Percentiles rank a stretch among this genome's conserved stretches.
Conservation (phyloP, 2,329 filamentous ascomycete genomes). For the Pleomassaria siparia region DNA sequence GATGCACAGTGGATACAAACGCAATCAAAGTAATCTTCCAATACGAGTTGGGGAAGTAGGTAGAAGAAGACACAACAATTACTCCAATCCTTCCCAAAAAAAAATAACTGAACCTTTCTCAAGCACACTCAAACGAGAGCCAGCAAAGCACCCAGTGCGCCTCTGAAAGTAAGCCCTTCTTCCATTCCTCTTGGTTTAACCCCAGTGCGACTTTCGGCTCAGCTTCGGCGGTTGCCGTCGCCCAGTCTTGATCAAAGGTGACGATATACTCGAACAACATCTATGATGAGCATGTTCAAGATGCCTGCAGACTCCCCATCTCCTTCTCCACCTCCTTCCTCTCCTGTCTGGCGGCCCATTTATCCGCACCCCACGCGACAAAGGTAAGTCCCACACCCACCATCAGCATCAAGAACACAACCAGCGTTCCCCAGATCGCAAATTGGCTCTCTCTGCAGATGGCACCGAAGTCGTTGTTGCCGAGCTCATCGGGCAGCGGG, state of each 20-base stretch:
- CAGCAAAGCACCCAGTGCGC: background rate
- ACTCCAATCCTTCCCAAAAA: background rate
- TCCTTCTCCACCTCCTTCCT: slow-evolving; percentile 33
- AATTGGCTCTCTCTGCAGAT: slow-evolving; percentile 50
- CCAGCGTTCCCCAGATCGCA: slow-evolving; percentile 47
- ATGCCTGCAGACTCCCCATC: background rate
- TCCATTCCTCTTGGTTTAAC: too few species aligned
- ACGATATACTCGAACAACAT: too few species aligned
- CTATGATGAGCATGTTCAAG: background rate
- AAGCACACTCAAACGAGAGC: background rate
- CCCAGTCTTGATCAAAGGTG: too few species aligned
- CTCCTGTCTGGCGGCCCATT: slow-evolving; percentile 34
- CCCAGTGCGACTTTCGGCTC: too few species aligned
- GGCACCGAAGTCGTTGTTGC: slow-evolving; percentile 39
- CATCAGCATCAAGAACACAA: slow-evolving; percentile 44
- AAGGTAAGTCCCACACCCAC: slow-evolving; percentile 34
- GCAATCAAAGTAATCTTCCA: too few species aligned
- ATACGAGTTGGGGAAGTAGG: too few species aligned
- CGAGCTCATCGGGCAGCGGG: slow-evolving; percentile 31
- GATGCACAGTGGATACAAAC: too few species aligned
- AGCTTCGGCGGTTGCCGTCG: too few species aligned
- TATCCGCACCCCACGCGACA: slow-evolving; percentile 42
- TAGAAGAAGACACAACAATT: background rate
- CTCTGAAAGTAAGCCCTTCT: too few species aligned
- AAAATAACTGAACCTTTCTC: too few species aligned